Evolutionary conservation across 192 early-diverging fungal genomes (phyloP), one percentile per base, ranked within the genome.

Genomic region (Podila verticillata): DNA sequence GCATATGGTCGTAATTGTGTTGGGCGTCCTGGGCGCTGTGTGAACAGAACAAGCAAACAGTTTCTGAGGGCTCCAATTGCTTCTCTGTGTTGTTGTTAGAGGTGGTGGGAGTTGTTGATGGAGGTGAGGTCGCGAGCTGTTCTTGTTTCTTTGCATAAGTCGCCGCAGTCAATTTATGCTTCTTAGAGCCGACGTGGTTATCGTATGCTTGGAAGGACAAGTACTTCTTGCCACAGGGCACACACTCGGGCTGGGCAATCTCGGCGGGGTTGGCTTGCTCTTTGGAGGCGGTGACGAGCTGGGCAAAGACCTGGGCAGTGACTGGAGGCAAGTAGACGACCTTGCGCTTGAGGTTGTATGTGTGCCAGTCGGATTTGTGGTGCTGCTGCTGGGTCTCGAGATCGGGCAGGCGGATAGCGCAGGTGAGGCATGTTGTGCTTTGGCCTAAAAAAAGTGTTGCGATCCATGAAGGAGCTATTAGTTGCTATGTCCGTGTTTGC

Each of bases 341-440:
- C 78, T 98, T 97, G 73, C 97, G 92, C 85, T 99, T 99, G n/a
- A 99, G 86, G 84, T 99, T 99, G 88, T 99, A 99, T n/a, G 97
- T 88, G 74, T 99, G 98, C 97, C 98, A 99, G 87, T 99, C 96
- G 36, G 93, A 92, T 36, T 92, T 89, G 84, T 97, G 97, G 84
- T 99, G 98, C 17, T 89, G 87, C 31, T 97, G 87, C 85, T 99
- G 98, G 72, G 89, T 83, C 49, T 97, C 95, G 24, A 95, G 89
- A 10, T 93, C 88, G 59, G 89, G 83, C 83, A 99, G 98, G n/a
- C 94, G 94, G 36, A 98, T 93, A 71, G 96, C 93, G 83, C 98
- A 99, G 20, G 95, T 79, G 32, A 96, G 85, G 72, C 95, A 96
- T 29, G 95, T 95, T 61, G 77, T 80, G 19, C 64, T 24, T 68